These are phyloP conservation scores for Venturia carpophila DNA, from an alignment of 2,329 filamentous ascomycete genomes.

Conservation along the genomic window DNA sequence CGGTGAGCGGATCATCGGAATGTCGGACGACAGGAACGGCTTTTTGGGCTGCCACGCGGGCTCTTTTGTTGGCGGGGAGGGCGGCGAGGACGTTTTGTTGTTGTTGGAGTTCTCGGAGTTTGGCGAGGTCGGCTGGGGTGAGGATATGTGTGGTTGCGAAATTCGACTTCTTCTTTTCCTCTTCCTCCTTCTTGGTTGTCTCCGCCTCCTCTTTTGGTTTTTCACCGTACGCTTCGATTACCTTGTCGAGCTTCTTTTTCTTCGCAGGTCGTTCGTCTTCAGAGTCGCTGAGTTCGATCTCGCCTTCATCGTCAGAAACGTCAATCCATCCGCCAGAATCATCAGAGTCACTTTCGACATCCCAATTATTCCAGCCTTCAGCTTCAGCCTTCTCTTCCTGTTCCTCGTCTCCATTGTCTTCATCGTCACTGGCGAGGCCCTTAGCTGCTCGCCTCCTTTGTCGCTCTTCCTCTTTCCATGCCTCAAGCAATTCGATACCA, in stretches of 20 bases:
- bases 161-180: slow-evolving; percentile 45
- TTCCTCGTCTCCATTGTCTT: slow-evolving; percentile 53
- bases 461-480: slow-evolving; percentile 89
- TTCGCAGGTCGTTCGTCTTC: slow-evolving; percentile 65
- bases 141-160: slow-evolving; percentile 91
- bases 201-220: neutral
- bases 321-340: slow-evolving; percentile 91
- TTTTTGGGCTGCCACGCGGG: slow-evolving; percentile 7
- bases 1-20: slow-evolving; percentile 80
- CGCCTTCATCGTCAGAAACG: slow-evolving; percentile 71
- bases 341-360: slow-evolving; percentile 54
- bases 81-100: slow-evolving; percentile 61
- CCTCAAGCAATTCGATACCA: slow-evolving; percentile 80
- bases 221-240: slow-evolving; percentile 32
- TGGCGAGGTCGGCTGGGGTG: slow-evolving; percentile 91
- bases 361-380: slow-evolving; percentile 50
- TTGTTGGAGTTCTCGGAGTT: slow-evolving; percentile 79
- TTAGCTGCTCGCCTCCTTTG: slow-evolving; percentile 62
- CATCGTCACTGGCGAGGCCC: slow-evolving; percentile 55
- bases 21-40: slow-evolving; percentile 6
- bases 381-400: slow-evolving; percentile 52
- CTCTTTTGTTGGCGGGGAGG: slow-evolving; percentile 39
- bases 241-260: slow-evolving; percentile 51
- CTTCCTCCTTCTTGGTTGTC: slow-evolving; percentile 16
- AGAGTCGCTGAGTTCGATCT: slow-evolving; percentile 62